A percentile compares a stretch with the other conserved stretches of the same genome.
Conservation (phyloP, 306 rosid species). For the Vachellia pachyceras region DNA sequence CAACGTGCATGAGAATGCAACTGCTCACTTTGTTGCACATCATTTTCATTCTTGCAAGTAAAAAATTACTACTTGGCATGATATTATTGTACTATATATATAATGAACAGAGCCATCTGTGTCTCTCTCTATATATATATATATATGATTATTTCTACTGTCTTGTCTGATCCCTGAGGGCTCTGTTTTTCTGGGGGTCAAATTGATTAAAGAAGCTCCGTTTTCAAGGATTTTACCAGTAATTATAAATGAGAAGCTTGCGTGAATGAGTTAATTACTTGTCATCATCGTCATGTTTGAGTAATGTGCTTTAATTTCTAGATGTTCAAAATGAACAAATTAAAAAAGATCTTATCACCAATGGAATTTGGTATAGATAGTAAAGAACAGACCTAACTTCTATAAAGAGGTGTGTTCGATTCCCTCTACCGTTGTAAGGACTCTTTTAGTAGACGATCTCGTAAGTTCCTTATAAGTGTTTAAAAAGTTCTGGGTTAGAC, state of each 20-base stretch:
- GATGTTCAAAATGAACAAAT: not conserved
- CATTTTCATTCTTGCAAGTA: not conserved
- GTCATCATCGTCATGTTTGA: not conserved
- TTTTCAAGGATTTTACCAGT: not conserved
- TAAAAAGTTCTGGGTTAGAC: too few relatives aligned
- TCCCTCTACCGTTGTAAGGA: too few relatives aligned
- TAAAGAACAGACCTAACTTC: too few relatives aligned
- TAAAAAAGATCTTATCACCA: not conserved
- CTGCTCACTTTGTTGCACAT: not conserved
- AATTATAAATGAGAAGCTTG: not conserved
- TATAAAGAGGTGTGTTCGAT: too few relatives aligned
- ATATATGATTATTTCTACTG: too few relatives aligned
- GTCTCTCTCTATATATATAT: too few relatives aligned
- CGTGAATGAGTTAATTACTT: not conserved
- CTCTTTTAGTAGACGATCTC: too few relatives aligned
- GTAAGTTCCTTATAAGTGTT: too few relatives aligned
- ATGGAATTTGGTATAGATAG: too few relatives aligned
- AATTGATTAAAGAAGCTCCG: not conserved
- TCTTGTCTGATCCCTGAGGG: too few relatives aligned
- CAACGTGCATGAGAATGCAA: not conserved
- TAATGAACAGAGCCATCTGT: not conserved
- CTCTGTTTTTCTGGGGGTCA: not conserved
- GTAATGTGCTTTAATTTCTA: not conserved
- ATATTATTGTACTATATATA: not conserved
- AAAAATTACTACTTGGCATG: not conserved